phyloP scores from a whole-genome alignment of 2,329 filamentous ascomycete species.

The Colletotrichum sp. region DNA sequence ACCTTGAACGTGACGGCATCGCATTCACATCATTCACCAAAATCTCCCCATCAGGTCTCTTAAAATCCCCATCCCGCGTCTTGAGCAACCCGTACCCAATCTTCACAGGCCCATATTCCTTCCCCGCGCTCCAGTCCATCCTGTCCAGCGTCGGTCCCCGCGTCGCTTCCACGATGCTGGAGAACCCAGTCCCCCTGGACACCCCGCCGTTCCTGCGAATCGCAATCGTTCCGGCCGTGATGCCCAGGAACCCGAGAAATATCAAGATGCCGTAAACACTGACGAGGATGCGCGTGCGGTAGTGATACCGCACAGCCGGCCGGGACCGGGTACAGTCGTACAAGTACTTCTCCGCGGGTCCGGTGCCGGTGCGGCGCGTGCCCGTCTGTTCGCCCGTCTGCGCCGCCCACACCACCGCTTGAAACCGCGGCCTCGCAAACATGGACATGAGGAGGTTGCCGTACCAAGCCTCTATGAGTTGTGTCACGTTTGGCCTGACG shows the following conservation, averaged over 20 bases:
- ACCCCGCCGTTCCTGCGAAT: slow-evolving; percentile 32
- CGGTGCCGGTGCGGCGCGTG: slow-evolving; percentile 18
- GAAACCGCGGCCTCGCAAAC: slow-evolving; percentile 35
- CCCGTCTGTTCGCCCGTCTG: slow-evolving; percentile 13
- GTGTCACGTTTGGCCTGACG: slow-evolving; percentile 25
- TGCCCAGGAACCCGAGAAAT: slow-evolving; percentile 26
- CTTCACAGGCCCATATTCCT: neutral
- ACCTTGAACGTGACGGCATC: neutral
- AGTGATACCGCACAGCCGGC: slow-evolving; percentile 29
- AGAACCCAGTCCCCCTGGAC: slow-evolving; percentile 36
- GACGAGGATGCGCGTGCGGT: slow-evolving; percentile 33
- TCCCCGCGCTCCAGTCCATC: slow-evolving; percentile 23
- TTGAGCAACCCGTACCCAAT: neutral
- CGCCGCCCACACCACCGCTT: slow-evolving; percentile 35
- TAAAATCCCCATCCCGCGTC: neutral
- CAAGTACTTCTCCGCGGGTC: neutral
- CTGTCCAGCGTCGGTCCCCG: slow-evolving; percentile 37
- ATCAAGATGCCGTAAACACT: slow-evolving; percentile 35
- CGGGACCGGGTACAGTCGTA: slow-evolving; percentile 32
- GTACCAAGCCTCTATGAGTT: slow-evolving; percentile 30
- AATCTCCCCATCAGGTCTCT: neutral
- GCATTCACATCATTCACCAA: neutral
- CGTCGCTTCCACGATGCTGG: slow-evolving; percentile 40
- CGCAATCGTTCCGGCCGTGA: slow-evolving; percentile 31
- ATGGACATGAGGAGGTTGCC: slow-evolving; percentile 38